A percentile compares a stretch with the other conserved stretches of the same genome.
phyloP scores from a whole-genome alignment of 2,329 filamentous ascomycete genomes.

The Penicillium sp. region DNA sequence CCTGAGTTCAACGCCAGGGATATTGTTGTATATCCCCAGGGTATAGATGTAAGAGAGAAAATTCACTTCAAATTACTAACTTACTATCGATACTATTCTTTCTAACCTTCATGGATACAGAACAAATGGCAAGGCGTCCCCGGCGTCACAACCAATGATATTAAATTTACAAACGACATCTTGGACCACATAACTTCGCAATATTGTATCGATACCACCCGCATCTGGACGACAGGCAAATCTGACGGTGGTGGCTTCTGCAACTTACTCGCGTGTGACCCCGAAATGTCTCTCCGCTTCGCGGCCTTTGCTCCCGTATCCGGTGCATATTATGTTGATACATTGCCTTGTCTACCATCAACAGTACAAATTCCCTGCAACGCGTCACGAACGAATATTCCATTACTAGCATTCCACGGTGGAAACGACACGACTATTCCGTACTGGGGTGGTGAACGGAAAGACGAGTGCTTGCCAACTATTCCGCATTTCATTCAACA shows the following conservation, averaged over 20 bases:
- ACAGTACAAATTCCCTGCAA: background rate
- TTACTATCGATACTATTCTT: background rate
- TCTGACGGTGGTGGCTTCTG: conserved; percentile 1
- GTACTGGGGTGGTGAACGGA: background rate
- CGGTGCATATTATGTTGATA: conserved; percentile 1
- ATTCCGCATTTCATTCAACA: conserved; percentile 3
- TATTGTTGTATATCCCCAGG: conserved; percentile 2
- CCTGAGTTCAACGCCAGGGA: background rate
- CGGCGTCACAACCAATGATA: background rate
- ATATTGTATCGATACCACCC: background rate
- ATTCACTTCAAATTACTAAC: background rate
- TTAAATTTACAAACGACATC: background rate
- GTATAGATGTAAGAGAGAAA: background rate
- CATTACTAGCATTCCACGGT: conserved; percentile 1
- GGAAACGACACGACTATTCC: conserved; percentile 2
- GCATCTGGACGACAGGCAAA: conserved; percentile 1
- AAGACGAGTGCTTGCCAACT: background rate
- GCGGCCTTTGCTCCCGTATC: conserved; percentile 3
- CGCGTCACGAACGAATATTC: background rate
- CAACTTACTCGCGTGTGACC: conserved; percentile 1
- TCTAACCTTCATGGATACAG: background rate
- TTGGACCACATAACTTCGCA: background rate
- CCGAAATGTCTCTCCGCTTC: background rate
- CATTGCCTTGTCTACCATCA: background rate
- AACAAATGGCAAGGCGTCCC: conserved; percentile 3